These are phyloP conservation scores for Lactarius pseudohatsudake DNA, from an alignment of 768 basidiomycete genomes.

Conservation along the genomic window DNA sequence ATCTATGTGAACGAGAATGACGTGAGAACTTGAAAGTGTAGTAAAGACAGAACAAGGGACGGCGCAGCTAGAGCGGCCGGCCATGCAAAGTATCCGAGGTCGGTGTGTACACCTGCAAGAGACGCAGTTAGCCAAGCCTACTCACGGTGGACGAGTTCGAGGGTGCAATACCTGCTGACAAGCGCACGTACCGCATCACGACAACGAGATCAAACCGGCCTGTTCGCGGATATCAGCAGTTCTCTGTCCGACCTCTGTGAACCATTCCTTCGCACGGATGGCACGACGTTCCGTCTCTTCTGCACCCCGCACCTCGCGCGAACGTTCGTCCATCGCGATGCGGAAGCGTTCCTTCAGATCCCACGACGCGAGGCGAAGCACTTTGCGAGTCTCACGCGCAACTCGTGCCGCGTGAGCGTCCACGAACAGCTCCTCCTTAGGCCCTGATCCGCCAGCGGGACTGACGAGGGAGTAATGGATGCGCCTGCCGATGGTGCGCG, in stretches of 20 bases:
- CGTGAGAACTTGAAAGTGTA: neutral
- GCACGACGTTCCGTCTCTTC: slow-evolving; percentile 77
- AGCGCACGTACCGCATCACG: neutral
- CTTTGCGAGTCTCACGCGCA: slow-evolving; percentile 86
- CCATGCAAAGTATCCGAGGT: neutral
- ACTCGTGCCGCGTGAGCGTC: slow-evolving; percentile 70
- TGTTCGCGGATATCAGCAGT: slow-evolving; percentile 42
- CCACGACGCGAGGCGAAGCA: slow-evolving; percentile 87
- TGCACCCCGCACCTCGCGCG: slow-evolving; percentile 70
- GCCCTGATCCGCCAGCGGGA: slow-evolving; percentile 45
- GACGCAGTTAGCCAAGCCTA: neutral
- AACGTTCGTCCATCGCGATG: slow-evolving; percentile 74
- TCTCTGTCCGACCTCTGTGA: slow-evolving; percentile 54
- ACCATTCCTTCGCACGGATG: slow-evolving; percentile 67
- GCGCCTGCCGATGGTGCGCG: slow-evolving; percentile 84
- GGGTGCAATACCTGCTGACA: neutral
- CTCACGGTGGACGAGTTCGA: neutral
- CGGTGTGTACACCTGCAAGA: neutral
- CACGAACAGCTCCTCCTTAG: slow-evolving; percentile 57
- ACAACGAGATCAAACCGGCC: slow-evolving; percentile 13
- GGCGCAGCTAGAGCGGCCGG: neutral
- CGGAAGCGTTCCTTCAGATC: slow-evolving; percentile 83
- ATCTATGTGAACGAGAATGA: slow-evolving; percentile 9
- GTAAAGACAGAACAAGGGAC: neutral
- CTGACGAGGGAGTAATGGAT: slow-evolving; percentile 63